Conservation (phyloP, 163 green algal species). For the Coccomyxa subellipsoidea region DNA sequence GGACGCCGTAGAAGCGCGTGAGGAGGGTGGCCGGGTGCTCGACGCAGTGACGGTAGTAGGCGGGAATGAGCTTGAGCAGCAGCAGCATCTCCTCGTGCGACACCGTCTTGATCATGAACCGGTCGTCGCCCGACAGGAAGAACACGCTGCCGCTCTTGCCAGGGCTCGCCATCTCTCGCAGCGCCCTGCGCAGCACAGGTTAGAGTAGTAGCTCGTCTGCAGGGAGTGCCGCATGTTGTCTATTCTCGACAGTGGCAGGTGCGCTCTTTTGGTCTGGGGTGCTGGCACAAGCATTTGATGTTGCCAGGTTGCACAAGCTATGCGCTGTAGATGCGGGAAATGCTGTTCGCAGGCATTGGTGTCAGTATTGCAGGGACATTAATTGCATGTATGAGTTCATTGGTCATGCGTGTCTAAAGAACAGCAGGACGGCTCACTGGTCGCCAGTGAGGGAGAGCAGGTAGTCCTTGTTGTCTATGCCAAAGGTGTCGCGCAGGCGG, state of each 20-base stretch:
- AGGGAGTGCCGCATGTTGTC: too few relatives aligned
- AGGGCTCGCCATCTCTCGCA: conserved; percentile 78
- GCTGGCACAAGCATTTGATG: too few relatives aligned
- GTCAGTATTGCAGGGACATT: neutral
- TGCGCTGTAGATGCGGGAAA: too few relatives aligned
- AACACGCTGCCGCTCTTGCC: conserved; percentile 80
- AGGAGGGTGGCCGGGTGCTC: conserved; percentile 73
- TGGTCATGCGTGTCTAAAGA: too few relatives aligned
- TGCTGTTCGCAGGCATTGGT: too few relatives aligned
- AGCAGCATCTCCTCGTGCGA: conserved; percentile 77
- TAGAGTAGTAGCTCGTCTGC: neutral
- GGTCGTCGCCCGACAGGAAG: conserved; percentile 80
- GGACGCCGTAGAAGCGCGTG: conserved; percentile 85
- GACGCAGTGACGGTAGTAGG: conserved; percentile 70
- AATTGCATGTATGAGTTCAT: too few relatives aligned
- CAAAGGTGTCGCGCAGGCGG: conserved; percentile 73
- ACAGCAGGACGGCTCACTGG: conserved; percentile 10
- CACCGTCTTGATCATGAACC: conserved; percentile 93
- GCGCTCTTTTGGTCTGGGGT: too few relatives aligned
- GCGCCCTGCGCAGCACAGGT: conserved; percentile 33
- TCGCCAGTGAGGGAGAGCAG: conserved; percentile 81
- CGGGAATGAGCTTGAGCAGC: conserved; percentile 73
- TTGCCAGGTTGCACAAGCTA: too few relatives aligned
- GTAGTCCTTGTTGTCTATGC: conserved; percentile 85
- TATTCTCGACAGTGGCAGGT: too few relatives aligned